phyloP scores from a whole-genome alignment of 768 basidiomycete genomes.

The Tremella fuciformis region DNA sequence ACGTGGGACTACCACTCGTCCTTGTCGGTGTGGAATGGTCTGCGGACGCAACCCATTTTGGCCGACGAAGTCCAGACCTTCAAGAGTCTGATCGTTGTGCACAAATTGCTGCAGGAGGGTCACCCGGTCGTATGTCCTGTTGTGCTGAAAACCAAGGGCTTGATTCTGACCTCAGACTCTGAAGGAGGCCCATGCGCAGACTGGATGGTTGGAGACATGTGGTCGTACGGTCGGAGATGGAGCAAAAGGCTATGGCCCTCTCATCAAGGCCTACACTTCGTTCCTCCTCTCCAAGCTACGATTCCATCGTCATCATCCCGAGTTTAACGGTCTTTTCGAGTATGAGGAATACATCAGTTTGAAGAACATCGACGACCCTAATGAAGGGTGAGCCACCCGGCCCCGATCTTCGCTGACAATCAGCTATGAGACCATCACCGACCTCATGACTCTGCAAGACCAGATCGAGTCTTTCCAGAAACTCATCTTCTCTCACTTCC shows the following conservation, averaged over 20 bases:
- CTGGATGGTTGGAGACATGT: conserved; percentile 97
- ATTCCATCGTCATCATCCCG: conserved; percentile 90
- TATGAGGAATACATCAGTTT: conserved; percentile 97
- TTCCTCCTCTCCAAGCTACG: conserved; percentile 92
- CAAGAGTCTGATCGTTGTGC: conserved; percentile 94
- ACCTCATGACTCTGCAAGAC: conserved; percentile 96
- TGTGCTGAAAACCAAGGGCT: neutral
- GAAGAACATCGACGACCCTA: conserved; percentile 97
- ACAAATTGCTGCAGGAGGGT: conserved; percentile 96
- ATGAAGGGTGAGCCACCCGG: conserved; percentile 76
- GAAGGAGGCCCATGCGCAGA: conserved; percentile 94
- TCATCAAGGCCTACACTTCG: conserved; percentile 93
- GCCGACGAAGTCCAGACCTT: conserved; percentile 98
- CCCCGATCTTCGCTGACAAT: conserved; percentile 9
- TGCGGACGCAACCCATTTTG: conserved; percentile 93
- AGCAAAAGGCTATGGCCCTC: conserved; percentile 78
- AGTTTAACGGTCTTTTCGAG: conserved; percentile 98
- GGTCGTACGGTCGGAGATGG: conserved; percentile 84
- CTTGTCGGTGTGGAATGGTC: conserved; percentile 94
- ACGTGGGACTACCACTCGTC: conserved; percentile 99
- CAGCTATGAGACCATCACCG: conserved; percentile 96
- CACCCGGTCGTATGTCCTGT: conserved; percentile 72
- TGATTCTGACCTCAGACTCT: conserved; percentile 63
- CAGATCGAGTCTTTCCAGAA: conserved; percentile 99
- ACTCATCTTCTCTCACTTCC: conserved; percentile 93